Conservation (phyloP, 768 basidiomycete species). For the Panaeolus cyanescens region DNA sequence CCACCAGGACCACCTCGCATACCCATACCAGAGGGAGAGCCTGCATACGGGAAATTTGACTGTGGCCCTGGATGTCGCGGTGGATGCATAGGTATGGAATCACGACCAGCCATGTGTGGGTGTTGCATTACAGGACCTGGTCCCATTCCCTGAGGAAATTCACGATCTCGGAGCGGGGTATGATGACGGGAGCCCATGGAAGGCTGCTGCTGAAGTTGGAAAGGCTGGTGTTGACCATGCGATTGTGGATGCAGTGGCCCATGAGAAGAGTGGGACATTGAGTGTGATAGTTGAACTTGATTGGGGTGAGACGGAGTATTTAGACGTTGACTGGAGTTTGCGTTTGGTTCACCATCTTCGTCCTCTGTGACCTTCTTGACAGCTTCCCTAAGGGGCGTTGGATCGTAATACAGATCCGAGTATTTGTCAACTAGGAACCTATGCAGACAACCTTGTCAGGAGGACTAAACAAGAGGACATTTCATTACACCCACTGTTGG, state of each 20-base stretch:
- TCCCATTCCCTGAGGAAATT: conserved; percentile 2
- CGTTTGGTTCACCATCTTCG: conserved; percentile 33
- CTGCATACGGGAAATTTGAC: conserved; percentile 31
- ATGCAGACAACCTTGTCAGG: conserved; percentile 2
- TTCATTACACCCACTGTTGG: conserved; percentile 66
- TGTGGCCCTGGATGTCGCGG: neutral
- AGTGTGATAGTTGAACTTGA: neutral
- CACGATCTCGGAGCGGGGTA: conserved; percentile 26
- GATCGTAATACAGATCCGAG: conserved; percentile 75
- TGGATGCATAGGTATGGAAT: conserved; percentile 3
- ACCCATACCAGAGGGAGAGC: conserved; percentile 29
- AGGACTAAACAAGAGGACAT: neutral
- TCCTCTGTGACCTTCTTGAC: conserved; percentile 49
- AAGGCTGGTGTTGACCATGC: conserved; percentile 25
- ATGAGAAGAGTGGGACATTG: neutral
- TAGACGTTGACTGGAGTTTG: neutral
- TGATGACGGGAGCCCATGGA: conserved; percentile 27
- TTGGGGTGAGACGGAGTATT: neutral
- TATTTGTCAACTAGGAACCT: conserved; percentile 79
- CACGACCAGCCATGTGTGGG: conserved; percentile 14
- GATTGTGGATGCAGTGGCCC: conserved; percentile 34
- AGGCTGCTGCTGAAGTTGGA: conserved; percentile 16
- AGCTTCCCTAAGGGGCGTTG: conserved; percentile 58
- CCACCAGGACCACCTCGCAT: conserved; percentile 22
- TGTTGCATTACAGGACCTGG: conserved; percentile 20